Conservation (phyloP, 495 filamentous ascomycete species). For the Pyronema omphalodes region DNA sequence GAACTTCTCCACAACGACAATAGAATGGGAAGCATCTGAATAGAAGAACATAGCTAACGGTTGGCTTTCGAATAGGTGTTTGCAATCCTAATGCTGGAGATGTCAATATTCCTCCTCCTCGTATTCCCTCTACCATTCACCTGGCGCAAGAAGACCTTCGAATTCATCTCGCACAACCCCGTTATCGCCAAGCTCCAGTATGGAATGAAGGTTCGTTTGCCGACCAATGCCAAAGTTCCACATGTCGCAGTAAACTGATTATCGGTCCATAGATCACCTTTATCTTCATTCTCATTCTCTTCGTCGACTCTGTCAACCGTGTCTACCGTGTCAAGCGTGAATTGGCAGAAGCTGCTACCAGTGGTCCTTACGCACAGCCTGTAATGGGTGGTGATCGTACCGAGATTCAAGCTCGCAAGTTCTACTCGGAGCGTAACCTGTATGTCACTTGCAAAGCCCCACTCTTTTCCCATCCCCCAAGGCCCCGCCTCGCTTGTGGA, state of each 20-base stretch:
- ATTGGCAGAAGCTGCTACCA: conserved; percentile 39
- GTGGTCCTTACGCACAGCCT: conserved; percentile 30
- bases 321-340: conserved; percentile 93
- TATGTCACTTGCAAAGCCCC: conserved; percentile 4
- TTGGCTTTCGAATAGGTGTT: conserved; percentile 55
- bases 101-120: conserved; percentile 77
- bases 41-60: conserved; percentile 7
- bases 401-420: conserved; percentile 97
- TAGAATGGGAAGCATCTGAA: conserved; percentile 6
- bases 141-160: conserved; percentile 73
- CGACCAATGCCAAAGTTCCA: neutral
- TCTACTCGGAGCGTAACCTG: conserved; percentile 99
- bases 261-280: conserved; percentile 69
- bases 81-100: conserved; percentile 77
- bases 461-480: neutral
- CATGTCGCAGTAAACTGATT: conserved; percentile 32
- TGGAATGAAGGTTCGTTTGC: conserved; percentile 46
- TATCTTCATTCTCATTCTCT: conserved; percentile 93
- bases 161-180: conserved; percentile 71
- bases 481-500: neutral
- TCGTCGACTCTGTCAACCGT: conserved; percentile 95
- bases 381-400: conserved; percentile 79
- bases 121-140: conserved; percentile 83
- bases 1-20: neutral
- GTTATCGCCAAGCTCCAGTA: conserved; percentile 63